Base-by-base conservation (phyloP, 2,329 filamentous ascomycete species). In the Alternaria burnsii region DNA sequence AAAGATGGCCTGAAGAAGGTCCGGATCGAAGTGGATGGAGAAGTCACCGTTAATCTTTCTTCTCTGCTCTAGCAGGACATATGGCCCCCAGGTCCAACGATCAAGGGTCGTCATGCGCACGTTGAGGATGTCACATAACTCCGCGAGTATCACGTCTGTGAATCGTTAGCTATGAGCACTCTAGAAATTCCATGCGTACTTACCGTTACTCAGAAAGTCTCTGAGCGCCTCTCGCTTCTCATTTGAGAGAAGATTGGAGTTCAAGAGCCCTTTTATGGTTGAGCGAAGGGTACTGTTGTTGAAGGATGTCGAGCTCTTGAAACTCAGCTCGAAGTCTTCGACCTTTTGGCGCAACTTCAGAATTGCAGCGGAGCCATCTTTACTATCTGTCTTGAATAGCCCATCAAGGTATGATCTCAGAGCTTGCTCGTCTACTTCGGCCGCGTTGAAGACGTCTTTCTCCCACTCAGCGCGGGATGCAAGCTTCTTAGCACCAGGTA, bases 171-270 rank as follows among this genome's bases (percentile, higher is more conserved):
- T 22, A 24, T 16, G 11, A 12, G 9, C 1, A 14, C 6, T 43
- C 38, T 12, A 7, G 2, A 22, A 4, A 18, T 2, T 10, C 9
- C 5, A 24, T 6, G 1, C 10, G 5, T 18, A 44, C 32, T 14
- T 46, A 30, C 58, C 66, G 47, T 78, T 76, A 41, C 59, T 65
- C 4, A 74, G 61, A 24, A 77, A 77, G 60, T 76, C 75, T n/a
- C 71, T 72, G 9, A 76, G 62, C 7, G 69, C 70, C 38, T 73
- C 70, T n/a, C 75, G 68, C 57, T 79, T 78, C 22, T 75, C 74
- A 26, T 76, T 74, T 4, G 80, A 79, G 4, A 86, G 75, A 0
- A 85, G 73, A 34, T 83, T 82, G 0, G 82, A 82, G 3, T 73
- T 67, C 22, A 81, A 68, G 2, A 86, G 78, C 0, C 82, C 80